phyloP scores from a whole-genome alignment of 176 grass and related monocot species.

The Cymbopogon citratus region DNA sequence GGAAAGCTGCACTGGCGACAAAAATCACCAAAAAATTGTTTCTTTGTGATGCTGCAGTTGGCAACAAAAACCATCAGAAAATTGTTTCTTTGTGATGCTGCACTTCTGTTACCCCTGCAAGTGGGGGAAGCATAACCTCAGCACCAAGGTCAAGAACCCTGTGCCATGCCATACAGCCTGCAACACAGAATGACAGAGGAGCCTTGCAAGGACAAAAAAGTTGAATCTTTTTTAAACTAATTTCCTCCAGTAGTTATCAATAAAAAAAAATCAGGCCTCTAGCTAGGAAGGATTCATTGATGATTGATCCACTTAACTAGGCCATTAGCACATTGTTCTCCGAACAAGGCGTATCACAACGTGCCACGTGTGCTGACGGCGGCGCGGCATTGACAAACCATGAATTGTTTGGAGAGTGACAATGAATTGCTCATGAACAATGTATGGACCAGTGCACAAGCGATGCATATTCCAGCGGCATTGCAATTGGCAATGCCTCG shows the following conservation, averaged over 20 bases:
- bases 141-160: conserved; percentile 26
- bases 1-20: background rate
- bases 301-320: background rate
- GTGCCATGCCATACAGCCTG: conserved; percentile 6
- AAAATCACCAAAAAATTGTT: background rate
- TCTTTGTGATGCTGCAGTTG: background rate
- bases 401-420: background rate
- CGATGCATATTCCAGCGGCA: conserved; percentile 38
- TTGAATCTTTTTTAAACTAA: background rate
- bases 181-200: background rate
- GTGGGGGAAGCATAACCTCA: conserved; percentile 9
- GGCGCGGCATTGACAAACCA: background rate
- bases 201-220: background rate
- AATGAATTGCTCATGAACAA: background rate
- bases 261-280: too few species aligned
- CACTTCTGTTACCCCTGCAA: background rate
- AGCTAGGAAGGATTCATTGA: background rate
- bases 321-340: background rate
- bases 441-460: background rate
- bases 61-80: background rate
- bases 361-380: background rate
- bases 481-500: conserved; percentile 22
- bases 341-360: background rate
- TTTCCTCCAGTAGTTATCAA: background rate
- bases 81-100: background rate